Evolutionary conservation across 192 early-diverging fungal species (phyloP).

Genomic region (Dissophora ornata): DNA sequence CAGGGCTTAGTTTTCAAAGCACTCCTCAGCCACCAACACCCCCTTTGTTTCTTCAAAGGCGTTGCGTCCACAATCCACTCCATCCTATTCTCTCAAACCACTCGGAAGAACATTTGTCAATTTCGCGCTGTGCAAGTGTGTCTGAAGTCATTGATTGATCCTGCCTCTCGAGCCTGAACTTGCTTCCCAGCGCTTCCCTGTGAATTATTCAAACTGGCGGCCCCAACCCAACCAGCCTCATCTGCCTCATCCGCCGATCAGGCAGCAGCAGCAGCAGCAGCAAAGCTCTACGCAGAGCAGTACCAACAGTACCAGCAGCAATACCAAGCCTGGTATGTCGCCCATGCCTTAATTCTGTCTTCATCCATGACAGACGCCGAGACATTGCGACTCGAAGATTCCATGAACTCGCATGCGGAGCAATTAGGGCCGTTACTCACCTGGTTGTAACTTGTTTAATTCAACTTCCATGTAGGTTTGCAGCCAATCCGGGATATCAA

Average conservation of each 20-base stretch:
- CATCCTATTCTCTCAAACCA: too few species aligned
- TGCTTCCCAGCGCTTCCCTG: not conserved
- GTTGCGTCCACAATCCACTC: not conserved
- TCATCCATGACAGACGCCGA: too few species aligned
- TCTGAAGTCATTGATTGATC: too few species aligned
- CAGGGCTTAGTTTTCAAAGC: too few species aligned
- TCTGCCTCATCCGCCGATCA: slow-evolving; percentile 31
- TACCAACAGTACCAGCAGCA: slow-evolving; percentile 52
- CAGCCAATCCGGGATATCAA: slow-evolving; percentile 49
- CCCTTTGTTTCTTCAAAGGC: not conserved
- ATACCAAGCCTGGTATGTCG: slow-evolving; percentile 48
- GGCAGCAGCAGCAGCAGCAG: slow-evolving; percentile 38
- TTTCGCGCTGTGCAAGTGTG: too few species aligned
- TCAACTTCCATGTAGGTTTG: slow-evolving; percentile 17
- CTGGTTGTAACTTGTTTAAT: not conserved
- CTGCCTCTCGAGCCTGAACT: not conserved
- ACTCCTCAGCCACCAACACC: too few species aligned
- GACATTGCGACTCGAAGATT: not conserved
- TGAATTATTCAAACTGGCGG: slow-evolving; percentile 26
- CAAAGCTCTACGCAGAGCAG: slow-evolving; percentile 40
- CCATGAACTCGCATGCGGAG: too few species aligned
- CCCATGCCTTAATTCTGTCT: too few species aligned
- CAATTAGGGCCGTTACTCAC: not conserved
- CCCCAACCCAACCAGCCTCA: slow-evolving; percentile 17
- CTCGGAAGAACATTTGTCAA: too few species aligned